A percentile compares a stretch with the other conserved stretches of the same genome.
Conservation (phyloP, 75 land plant species). For the Sequoia sempervirens region DNA sequence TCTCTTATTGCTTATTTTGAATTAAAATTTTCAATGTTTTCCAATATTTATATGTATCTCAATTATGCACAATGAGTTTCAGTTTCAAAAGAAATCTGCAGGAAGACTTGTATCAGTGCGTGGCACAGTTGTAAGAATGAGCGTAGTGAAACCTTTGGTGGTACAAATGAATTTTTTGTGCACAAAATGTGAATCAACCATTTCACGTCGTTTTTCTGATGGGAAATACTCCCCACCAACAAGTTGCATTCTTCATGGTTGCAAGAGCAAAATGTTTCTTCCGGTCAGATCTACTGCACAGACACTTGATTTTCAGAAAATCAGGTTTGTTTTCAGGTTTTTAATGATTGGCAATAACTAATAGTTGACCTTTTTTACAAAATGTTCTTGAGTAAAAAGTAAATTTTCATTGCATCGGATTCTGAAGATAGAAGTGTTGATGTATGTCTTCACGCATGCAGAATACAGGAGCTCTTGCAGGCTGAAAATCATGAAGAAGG, state of each 20-base stretch:
- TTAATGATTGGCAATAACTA: neutral
- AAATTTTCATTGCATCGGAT: neutral
- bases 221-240: constrained; percentile 92
- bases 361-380: neutral
- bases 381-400: neutral
- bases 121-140: constrained; percentile 87
- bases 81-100: constrained; percentile 16
- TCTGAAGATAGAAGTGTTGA: neutral
- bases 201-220: constrained; percentile 54
- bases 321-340: constrained; percentile 48
- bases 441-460: constrained; percentile 12
- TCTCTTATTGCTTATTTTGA: neutral
- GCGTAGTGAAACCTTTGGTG: constrained; percentile 86
- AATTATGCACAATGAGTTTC: neutral
- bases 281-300: constrained; percentile 62
- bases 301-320: constrained; percentile 85
- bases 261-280: constrained; percentile 79
- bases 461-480: constrained; percentile 75
- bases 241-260: constrained; percentile 51
- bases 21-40: neutral
- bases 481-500: constrained; percentile 89
- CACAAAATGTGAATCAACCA: constrained; percentile 55
- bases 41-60: neutral
- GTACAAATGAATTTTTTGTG: constrained; percentile 67
- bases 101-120: constrained; percentile 91